These are phyloP conservation scores for Fusarium sp. DNA, from an alignment of 2,329 filamentous ascomycete genomes.

Conservation along the genomic window DNA sequence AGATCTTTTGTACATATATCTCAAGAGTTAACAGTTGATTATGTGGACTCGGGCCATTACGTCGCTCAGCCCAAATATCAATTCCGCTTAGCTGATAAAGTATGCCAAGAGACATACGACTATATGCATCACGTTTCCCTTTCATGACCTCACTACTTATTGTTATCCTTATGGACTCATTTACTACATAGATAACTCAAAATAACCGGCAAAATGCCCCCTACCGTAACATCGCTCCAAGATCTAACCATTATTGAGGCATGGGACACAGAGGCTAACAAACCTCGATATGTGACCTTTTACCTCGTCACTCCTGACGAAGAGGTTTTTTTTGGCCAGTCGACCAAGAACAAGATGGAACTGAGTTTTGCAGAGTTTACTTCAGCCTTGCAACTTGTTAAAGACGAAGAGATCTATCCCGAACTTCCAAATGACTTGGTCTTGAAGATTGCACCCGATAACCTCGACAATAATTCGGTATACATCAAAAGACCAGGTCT, in stretches of 20 bases:
- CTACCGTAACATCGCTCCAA: background rate
- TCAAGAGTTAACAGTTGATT: too few species aligned
- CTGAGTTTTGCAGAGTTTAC: constrained; percentile 9
- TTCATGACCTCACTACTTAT: too few species aligned
- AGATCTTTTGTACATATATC: too few species aligned
- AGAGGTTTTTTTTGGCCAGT: constrained; percentile 20
- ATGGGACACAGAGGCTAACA: constrained; percentile 8
- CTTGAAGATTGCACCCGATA: constrained; percentile 10
- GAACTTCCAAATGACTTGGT: background rate
- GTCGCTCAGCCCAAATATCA: too few species aligned
- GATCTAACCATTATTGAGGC: constrained; percentile 16
- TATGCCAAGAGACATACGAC: too few species aligned
- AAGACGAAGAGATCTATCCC: constrained; percentile 14
- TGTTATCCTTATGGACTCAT: too few species aligned
- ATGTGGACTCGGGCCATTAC: too few species aligned
- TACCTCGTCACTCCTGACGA: constrained; percentile 14
- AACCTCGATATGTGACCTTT: constrained; percentile 7
- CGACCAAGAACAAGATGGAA: constrained; percentile 14
- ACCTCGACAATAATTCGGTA: background rate
- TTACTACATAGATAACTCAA: too few species aligned
- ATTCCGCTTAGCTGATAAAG: too few species aligned
- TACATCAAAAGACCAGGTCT: constrained; percentile 16
- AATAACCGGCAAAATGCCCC: background rate
- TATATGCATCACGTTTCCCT: too few species aligned
- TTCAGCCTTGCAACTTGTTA: background rate